phyloP scores from a whole-genome alignment of 2,329 filamentous ascomycete genomes.

The Aspergillus japonicus region DNA sequence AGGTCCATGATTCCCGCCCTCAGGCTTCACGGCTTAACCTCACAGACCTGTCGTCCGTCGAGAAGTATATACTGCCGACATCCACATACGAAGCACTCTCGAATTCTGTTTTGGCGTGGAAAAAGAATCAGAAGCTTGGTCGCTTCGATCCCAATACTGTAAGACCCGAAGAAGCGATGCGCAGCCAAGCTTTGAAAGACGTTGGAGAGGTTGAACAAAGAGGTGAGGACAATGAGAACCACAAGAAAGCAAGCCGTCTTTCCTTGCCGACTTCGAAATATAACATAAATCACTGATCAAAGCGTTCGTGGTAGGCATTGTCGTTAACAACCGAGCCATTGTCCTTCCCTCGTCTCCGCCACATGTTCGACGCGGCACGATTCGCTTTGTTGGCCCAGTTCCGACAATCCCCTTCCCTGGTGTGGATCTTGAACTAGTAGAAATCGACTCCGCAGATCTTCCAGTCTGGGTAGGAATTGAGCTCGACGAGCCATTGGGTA shows the following conservation, averaged over 20 bases:
- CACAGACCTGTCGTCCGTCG: constrained; percentile 74
- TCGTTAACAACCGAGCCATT: constrained; percentile 43
- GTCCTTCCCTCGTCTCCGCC: constrained; percentile 43
- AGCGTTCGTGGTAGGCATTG: constrained; percentile 38
- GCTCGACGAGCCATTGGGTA: constrained; percentile 64
- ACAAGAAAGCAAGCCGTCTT: too few species aligned
- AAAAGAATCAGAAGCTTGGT: constrained; percentile 90
- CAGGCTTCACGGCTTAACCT: constrained; percentile 73
- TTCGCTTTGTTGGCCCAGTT: constrained; percentile 45
- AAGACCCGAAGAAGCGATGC: constrained; percentile 68
- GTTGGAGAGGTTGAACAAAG: constrained; percentile 63
- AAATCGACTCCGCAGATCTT: constrained; percentile 22
- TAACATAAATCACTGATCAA: neutral
- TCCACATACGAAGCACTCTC: constrained; percentile 81
- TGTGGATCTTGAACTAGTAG: constrained; percentile 18
- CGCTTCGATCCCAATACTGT: constrained; percentile 88
- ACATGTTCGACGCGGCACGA: constrained; percentile 44
- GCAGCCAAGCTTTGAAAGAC: constrained; percentile 62
- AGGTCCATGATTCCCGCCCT: constrained; percentile 81
- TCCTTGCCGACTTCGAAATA: neutral
- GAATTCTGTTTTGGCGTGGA: constrained; percentile 92
- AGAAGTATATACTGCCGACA: constrained; percentile 87
- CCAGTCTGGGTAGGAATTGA: constrained; percentile 58
- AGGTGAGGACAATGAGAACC: constrained; percentile 49
- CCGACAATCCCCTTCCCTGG: constrained; percentile 40